phyloP scores from a whole-genome alignment of 139 green algal genomes.

The Asterochloris erici region DNA sequence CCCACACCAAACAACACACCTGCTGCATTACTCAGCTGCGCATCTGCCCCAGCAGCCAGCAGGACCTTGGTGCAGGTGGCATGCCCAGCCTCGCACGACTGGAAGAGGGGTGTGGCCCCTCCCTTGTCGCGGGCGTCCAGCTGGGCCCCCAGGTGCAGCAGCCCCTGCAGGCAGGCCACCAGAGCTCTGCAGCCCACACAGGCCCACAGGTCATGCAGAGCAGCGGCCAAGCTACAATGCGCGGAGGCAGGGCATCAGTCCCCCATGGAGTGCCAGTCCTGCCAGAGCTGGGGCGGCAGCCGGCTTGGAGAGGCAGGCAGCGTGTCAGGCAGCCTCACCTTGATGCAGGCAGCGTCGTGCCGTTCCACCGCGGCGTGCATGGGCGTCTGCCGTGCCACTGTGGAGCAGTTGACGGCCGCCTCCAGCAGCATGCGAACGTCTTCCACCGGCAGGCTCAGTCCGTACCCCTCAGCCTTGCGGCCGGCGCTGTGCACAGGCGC shows the following conservation, averaged over 20 bases:
- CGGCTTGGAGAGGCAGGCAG: background rate
- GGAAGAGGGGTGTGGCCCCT: constrained; percentile 68
- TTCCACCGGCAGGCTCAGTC: background rate
- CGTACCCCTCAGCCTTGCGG: background rate
- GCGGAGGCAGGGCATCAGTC: background rate
- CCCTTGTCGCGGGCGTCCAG: constrained; percentile 49
- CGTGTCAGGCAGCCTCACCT: background rate
- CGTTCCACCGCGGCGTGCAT: constrained; percentile 66
- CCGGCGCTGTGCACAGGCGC: background rate
- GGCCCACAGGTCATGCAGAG: background rate
- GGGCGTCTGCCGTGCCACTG: constrained; percentile 45
- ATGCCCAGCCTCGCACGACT: constrained; percentile 55
- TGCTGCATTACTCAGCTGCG: constrained; percentile 41
- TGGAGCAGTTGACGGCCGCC: constrained; percentile 68
- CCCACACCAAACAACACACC: background rate
- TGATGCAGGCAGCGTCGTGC: constrained; percentile 18
- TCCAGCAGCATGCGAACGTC: constrained; percentile 33
- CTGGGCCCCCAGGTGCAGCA: constrained; percentile 61
- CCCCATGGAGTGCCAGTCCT: background rate
- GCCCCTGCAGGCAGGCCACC: constrained; percentile 15
- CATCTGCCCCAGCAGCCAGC: constrained; percentile 51
- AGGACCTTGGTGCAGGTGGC: constrained; percentile 32
- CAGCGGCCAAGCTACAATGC: background rate
- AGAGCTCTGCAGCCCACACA: background rate
- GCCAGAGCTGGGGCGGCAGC: background rate